phyloP scores from a whole-genome alignment of 805 yeast genomes.

The Monosporozyma aerobia region DNA sequence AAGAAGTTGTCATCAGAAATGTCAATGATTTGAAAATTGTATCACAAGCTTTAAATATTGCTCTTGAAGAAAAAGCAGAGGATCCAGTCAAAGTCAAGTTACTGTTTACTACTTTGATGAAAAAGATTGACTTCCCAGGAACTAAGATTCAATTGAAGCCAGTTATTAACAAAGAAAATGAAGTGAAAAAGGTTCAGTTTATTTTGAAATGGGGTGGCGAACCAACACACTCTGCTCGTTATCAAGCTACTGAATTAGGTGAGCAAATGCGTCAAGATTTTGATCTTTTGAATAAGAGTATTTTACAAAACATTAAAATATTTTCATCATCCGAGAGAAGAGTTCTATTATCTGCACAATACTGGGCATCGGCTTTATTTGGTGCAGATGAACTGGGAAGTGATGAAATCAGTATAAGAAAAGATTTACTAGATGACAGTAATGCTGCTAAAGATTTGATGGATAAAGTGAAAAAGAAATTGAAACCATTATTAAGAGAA shows the following conservation, averaged over 20 bases:
- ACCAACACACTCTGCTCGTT: conserved; percentile 94
- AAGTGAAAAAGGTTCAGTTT: conserved; percentile 90
- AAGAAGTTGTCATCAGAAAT: conserved; percentile 90
- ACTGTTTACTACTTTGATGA: conserved; percentile 73
- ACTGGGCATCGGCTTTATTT: conserved; percentile 70
- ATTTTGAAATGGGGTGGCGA: conserved; percentile 99
- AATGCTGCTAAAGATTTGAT: conserved; percentile 96
- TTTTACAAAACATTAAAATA: conserved; percentile 75
- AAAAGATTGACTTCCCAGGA: conserved; percentile 86
- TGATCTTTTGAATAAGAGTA: conserved; percentile 72
- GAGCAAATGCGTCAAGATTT: conserved; percentile 92
- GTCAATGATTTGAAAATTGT: conserved; percentile 80
- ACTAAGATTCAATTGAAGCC: conserved; percentile 96
- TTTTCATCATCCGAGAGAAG: conserved; percentile 92
- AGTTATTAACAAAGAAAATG: conserved; percentile 52
- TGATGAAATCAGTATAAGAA: conserved; percentile 71
- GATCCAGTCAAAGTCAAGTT: conserved; percentile 70
- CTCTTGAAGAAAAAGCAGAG: conserved; percentile 70
- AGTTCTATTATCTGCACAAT: conserved; percentile 84
- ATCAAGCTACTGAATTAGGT: conserved; percentile 91
- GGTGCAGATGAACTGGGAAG: conserved; percentile 67
- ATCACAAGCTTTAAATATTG: conserved; percentile 71
- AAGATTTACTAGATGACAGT: conserved; percentile 88
- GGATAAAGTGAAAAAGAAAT: conserved; percentile 95
- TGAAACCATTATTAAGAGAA: conserved; percentile 86